A percentile compares a stretch with the other conserved stretches of the same genome.
Evolutionary conservation across 306 rosid genomes (phyloP).

Genomic region (Vicia villosa): DNA sequence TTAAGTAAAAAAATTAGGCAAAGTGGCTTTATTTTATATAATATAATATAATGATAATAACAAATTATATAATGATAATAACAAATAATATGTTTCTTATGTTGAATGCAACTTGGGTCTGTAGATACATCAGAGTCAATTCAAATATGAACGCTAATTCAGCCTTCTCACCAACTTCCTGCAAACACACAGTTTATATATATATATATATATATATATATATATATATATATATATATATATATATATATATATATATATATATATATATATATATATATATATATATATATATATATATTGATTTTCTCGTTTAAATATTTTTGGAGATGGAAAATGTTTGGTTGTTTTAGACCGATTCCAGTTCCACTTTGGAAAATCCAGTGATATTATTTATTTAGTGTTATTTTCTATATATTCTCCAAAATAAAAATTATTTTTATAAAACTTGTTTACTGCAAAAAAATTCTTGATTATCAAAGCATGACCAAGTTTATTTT

Average conservation of each 20-base stretch:
- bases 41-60: slow-evolving; percentile 1
- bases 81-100: background rate
- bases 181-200: background rate
- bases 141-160: slow-evolving; percentile 46
- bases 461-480: background rate
- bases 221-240: too few species aligned
- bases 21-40: background rate
- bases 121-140: background rate
- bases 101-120: slow-evolving; percentile 28
- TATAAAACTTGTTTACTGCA: too few species aligned
- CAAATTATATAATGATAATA: background rate
- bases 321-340: too few species aligned
- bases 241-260: too few species aligned
- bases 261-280: too few species aligned
- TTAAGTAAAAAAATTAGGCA: background rate
- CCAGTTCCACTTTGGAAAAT: background rate
- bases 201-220: too few species aligned
- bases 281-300: too few species aligned
- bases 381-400: too few species aligned
- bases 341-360: background rate
- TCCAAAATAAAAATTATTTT: too few species aligned
- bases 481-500: too few species aligned
- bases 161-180: slow-evolving; percentile 33
- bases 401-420: too few species aligned
- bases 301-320: too few species aligned